Conservation (phyloP, 306 rosid species). For the Inga laurina region DNA sequence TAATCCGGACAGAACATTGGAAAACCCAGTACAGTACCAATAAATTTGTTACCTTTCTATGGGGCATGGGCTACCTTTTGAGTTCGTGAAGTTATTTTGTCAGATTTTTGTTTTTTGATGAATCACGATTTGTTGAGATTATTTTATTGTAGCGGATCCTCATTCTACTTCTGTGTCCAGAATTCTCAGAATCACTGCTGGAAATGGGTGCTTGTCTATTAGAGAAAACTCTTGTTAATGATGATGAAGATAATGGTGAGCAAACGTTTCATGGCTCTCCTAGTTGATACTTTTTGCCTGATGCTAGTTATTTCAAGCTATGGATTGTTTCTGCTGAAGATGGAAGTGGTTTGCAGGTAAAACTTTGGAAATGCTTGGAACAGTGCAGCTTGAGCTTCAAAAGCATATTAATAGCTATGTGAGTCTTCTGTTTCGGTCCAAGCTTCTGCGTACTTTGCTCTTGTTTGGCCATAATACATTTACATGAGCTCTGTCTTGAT, state of each 20-base stretch:
- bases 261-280: conserved; percentile 33
- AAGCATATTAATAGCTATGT: conserved; percentile 80
- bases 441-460: conserved; percentile 25
- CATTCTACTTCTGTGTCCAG: conserved; percentile 47
- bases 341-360: conserved; percentile 57
- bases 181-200: conserved; percentile 78
- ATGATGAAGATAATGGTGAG: conserved; percentile 61
- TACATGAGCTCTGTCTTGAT: conserved; percentile 30
- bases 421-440: conserved; percentile 45
- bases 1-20: neutral
- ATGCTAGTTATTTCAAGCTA: conserved; percentile 30
- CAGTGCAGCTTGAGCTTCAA: conserved; percentile 78
- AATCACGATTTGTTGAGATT: neutral
- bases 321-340: conserved; percentile 35
- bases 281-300: conserved; percentile 18
- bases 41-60: conserved; percentile 9
- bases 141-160: neutral
- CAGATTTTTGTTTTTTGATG: neutral
- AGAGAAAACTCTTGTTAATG: conserved; percentile 58
- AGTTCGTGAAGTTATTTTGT: neutral
- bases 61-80: neutral
- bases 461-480: conserved; percentile 13
- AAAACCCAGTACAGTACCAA: neutral
- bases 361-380: conserved; percentile 70
- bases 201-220: conserved; percentile 83